Evolutionary conservation across 2,329 filamentous ascomycete genomes (phyloP), one percentile per base, ranked within the genome.

Genomic region (Claviceps purpurea): DNA sequence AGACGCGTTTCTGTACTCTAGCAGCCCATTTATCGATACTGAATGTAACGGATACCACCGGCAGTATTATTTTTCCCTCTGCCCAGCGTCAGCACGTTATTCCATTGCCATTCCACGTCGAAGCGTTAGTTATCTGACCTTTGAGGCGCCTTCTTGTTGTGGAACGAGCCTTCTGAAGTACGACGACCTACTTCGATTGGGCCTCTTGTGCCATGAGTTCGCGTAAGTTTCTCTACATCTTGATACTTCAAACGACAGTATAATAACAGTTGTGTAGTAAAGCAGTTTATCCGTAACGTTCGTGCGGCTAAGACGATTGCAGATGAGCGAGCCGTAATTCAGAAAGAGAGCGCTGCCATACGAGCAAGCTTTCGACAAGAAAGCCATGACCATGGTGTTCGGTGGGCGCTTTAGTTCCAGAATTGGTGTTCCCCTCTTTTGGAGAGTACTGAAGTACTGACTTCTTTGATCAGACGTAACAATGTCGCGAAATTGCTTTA

Each of bases 251-350:
- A 52, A n/a, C 8, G 24, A n/a, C 52, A 58, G 54, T 16, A 26
- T 49, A 49, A 16, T 49, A 49, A 49, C 47, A 40, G 7, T 18
- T 49, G 4, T 49, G 20, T 65, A 97, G 93, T 98, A 69, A 98
- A 98, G 75, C 93, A 97, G 74, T 98, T 98, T 73, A 98, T 98
- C 71, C 90, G 93, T 68, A 97, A 96, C 73, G 93, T 98, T 67
- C 89, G 93, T 68, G 91, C 93, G 56, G 89, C 93, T 55, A 98
- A 98, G 76, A 98, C 93, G 39, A 96, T 98, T 66, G 94, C 94
- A 68, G 93, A 98, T 72, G 93, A 98, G 75, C 84, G 93, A 66
- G 91, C 93, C 50, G 93, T 98, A 52, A 94, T 98, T 57, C 93
- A 97, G 65, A 98, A 98, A 72, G 93, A 98, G 74, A 98, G 93